Base-by-base conservation (phyloP, 148 eudicot species). In the Rhododendron mucronatum region DNA sequence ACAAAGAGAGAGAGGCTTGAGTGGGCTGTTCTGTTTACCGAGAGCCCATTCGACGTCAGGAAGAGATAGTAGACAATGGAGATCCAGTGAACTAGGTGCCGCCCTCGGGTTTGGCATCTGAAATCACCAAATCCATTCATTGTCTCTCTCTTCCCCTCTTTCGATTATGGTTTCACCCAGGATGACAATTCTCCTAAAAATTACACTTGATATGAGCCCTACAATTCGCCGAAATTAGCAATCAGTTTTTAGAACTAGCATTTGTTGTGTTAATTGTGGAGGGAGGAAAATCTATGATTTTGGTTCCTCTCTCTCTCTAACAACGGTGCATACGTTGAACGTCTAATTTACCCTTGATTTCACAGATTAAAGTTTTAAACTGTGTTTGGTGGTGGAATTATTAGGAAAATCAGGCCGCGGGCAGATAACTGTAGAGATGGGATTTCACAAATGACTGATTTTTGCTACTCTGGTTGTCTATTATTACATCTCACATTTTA, bases 401-500 rank as follows among this genome's bases (percentile, higher is more conserved):
- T 82, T 44, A 41, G 45, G 75, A 11, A 83, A 48, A 45, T 63
- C 63, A 59, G 88, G 86, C 84, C 84, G 84, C 84, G 89, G 82
- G 86, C 86, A 80, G 89, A 87, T 86, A 84, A 87, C 89, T 86
- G 89, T 84, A 84, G 89, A 69, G 89, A 87, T 87, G 89, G 84
- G 86, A 35, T 44, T 87, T 84, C 84, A 84, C 87, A 84, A 82
- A 81, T 65, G 75, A 78, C 44, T 12, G 86, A 53, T 23, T 84
- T 21, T 82, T 28, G 12, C n/a, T 0, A 14, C 53, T 53, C 45
- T 55, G 82, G 57, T 80, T 47, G 51, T 87, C 89, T 87, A 87
- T 85, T 87, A 84, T 79, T 84, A 73, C 84, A 73, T 84, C 86
- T 81, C 86, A 84, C 26, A 84, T 84, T 87, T 33, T 39, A 67